These are phyloP conservation scores for Garcia nutans DNA, from an alignment of 345 rosid species.

Conservation along the genomic window DNA sequence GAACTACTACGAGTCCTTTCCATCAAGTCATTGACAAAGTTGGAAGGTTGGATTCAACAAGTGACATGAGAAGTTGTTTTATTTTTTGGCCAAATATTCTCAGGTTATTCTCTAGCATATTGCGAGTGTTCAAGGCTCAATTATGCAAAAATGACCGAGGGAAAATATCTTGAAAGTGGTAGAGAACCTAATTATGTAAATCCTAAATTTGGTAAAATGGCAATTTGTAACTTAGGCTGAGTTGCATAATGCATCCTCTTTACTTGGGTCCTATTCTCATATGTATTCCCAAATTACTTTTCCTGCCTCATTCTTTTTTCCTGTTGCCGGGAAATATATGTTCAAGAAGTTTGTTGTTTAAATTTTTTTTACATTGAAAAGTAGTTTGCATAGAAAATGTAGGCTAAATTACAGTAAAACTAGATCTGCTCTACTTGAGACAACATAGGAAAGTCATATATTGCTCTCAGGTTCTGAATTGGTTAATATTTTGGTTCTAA, in stretches of 20 bases:
- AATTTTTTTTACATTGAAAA: not conserved
- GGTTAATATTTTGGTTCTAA: not conserved
- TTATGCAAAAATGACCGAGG: not conserved
- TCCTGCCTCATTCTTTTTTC: not conserved
- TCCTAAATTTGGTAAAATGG: slow-evolving; percentile 1
- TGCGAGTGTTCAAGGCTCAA: not conserved
- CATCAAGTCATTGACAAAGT: slow-evolving; percentile 62
- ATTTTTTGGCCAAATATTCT: not conserved
- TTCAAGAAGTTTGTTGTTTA: not conserved
- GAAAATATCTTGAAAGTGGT: not conserved
- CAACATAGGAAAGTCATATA: not conserved
- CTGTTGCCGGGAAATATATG: not conserved
- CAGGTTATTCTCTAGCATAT: slow-evolving; percentile 6
- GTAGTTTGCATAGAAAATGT: not conserved
- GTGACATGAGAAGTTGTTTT: slow-evolving; percentile 7
- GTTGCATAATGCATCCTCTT: not conserved
- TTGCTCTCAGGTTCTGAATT: not conserved
- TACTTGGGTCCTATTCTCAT: not conserved
- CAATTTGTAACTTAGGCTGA: not conserved
- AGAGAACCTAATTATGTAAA: not conserved
- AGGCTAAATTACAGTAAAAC: not conserved
- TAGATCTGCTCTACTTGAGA: not conserved
- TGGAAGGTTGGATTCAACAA: slow-evolving; percentile 61
- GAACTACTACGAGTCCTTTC: slow-evolving; percentile 76
- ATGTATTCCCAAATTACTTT: not conserved